Evolutionary conservation across 2,329 filamentous ascomycete species (phyloP).

Genomic region (Stagonosporopsis chrysanthemi): DNA sequence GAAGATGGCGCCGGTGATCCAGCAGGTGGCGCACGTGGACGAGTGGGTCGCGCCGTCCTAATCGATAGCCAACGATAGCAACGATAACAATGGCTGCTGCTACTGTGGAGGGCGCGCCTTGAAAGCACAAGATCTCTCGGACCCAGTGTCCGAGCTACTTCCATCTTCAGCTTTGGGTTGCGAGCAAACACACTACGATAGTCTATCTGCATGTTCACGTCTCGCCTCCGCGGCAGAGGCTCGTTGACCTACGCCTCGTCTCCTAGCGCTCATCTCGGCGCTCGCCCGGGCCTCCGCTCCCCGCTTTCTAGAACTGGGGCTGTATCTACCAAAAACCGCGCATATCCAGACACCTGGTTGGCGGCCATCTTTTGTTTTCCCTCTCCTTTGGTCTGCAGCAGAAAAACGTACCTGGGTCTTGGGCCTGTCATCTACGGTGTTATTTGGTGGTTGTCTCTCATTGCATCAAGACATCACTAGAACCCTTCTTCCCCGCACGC

Average conservation of each 20-base stretch:
- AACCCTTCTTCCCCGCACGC: constrained; percentile 22
- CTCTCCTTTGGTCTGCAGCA: constrained; percentile 10
- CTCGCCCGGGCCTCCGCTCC: constrained; percentile 21
- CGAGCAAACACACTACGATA: background rate
- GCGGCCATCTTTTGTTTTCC: constrained; percentile 18
- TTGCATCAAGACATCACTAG: constrained; percentile 6
- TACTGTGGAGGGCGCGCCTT: constrained; percentile 12
- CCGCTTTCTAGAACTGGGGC: constrained; percentile 32
- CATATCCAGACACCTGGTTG: constrained; percentile 35
- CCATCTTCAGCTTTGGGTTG: background rate
- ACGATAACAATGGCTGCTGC: constrained; percentile 24
- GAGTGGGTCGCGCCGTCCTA: constrained; percentile 8
- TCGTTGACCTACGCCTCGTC: constrained; percentile 15
- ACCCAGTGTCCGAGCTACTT: background rate
- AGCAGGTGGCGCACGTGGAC: constrained; percentile 28
- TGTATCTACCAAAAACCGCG: constrained; percentile 32
- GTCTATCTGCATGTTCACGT: constrained; percentile 3
- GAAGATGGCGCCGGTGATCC: constrained; percentile 24
- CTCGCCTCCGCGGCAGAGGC: constrained; percentile 14
- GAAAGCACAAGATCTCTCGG: constrained; percentile 5
- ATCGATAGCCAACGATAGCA: constrained; percentile 13
- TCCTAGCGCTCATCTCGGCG: constrained; percentile 22
- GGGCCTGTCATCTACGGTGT: background rate
- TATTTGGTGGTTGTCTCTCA: background rate
- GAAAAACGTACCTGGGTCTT: constrained; percentile 2